A percentile compares a stretch with the other conserved stretches of the same genome.
phyloP scores from a whole-genome alignment of 305 asterid species.

The Nicotiana rustica region DNA sequence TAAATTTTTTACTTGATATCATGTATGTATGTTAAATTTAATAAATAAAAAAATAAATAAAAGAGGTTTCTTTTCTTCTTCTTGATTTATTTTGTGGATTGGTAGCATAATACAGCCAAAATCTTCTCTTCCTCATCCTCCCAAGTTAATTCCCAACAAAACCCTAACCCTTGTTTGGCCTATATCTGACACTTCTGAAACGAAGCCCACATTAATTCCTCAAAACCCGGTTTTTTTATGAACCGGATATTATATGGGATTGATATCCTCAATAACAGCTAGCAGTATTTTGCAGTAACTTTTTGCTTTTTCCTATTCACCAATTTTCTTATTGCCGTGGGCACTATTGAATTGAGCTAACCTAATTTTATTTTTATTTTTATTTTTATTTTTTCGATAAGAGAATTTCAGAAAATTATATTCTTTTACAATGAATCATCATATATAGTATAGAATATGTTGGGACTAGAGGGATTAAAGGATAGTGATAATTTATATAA shows the following conservation, averaged over 20 bases:
- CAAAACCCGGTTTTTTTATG: not conserved
- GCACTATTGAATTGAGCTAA: not conserved
- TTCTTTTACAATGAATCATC: not conserved
- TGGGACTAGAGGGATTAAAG: not conserved
- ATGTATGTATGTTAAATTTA: too few species aligned
- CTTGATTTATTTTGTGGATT: not conserved
- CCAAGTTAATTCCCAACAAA: not conserved
- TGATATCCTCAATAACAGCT: not conserved
- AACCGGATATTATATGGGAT: not conserved
- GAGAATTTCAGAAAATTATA: not conserved
- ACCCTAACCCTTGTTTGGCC: slow-evolving; percentile 28
- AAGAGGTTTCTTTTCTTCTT: not conserved
- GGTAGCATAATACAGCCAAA: slow-evolving; percentile 29
- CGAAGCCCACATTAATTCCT: not conserved
- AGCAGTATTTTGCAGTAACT: slow-evolving; percentile 31
- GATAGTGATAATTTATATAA: too few species aligned
- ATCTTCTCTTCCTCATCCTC: not conserved
- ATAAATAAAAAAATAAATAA: too few species aligned
- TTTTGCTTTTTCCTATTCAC: slow-evolving; percentile 18
- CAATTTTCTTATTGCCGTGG: slow-evolving; percentile 25
- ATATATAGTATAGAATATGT: not conserved
- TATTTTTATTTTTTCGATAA: not conserved
- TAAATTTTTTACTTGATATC: too few species aligned
- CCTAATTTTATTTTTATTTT: not conserved
- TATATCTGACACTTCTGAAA: slow-evolving; percentile 20